Percentiles rank a stretch among this genome's conserved stretches.
Conservation (phyloP, 345 rosid species). For the Cardamine occulta region DNA sequence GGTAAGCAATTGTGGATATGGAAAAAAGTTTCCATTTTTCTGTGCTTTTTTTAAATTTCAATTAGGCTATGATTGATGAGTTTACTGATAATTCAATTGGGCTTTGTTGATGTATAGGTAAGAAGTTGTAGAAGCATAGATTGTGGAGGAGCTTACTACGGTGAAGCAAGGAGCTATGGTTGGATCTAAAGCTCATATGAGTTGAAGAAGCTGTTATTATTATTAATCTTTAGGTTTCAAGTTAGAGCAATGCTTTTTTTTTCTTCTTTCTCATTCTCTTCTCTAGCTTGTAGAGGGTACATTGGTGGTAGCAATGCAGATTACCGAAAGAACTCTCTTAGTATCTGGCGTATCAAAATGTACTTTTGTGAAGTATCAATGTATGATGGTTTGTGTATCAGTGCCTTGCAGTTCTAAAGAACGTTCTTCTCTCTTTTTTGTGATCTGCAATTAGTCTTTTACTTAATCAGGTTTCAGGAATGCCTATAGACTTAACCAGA, state of each 20-base stretch:
- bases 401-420: constrained; percentile 9
- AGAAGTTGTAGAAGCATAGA: constrained; percentile 38
- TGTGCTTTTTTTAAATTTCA: neutral
- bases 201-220: constrained; percentile 41
- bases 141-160: constrained; percentile 35
- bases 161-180: constrained; percentile 33
- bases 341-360: constrained; percentile 41
- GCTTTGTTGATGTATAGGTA: constrained; percentile 28
- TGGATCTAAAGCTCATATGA: constrained; percentile 30
- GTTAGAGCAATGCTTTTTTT: constrained; percentile 29
- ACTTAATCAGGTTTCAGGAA: constrained; percentile 13
- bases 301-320: constrained; percentile 38
- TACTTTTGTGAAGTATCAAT: constrained; percentile 47
- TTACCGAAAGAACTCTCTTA: constrained; percentile 30
- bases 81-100: constrained; percentile 18
- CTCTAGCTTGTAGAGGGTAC: constrained; percentile 39
- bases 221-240: constrained; percentile 40
- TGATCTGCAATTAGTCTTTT: constrained; percentile 29
- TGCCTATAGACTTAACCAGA: constrained; percentile 2
- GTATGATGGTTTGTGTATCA: constrained; percentile 44
- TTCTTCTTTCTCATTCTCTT: constrained; percentile 2
- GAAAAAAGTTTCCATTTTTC: constrained; percentile 26
- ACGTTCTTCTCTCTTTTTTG: neutral
- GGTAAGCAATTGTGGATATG: constrained; percentile 24
- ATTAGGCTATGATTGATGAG: constrained; percentile 1